Conservation (phyloP, 2,329 filamentous ascomycete species). For the Ambrosiella beaveri region DNA sequence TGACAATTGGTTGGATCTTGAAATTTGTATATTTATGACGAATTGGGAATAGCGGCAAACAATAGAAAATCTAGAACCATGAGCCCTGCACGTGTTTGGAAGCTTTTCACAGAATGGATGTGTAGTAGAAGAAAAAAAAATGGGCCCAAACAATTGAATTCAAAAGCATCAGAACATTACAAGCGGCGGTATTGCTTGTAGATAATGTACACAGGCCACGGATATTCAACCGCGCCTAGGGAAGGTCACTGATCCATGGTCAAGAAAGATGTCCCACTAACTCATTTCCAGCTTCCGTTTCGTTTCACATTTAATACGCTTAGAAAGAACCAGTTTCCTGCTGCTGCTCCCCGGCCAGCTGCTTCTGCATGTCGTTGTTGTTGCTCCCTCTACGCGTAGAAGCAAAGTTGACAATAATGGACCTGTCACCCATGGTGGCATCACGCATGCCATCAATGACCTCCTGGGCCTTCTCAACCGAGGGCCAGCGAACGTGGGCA, state of each 20-base stretch:
- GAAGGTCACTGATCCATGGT: not conserved
- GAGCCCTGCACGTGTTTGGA: too few relatives aligned
- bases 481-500: slow-evolving; percentile 64
- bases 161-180: too few relatives aligned
- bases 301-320: too few relatives aligned
- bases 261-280: not conserved
- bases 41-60: too few relatives aligned
- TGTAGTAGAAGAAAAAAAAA: too few relatives aligned
- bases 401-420: slow-evolving; percentile 49
- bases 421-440: slow-evolving; percentile 47
- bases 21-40: too few relatives aligned
- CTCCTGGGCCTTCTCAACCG: slow-evolving; percentile 44
- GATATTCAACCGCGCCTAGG: not conserved
- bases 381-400: slow-evolving; percentile 3
- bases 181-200: not conserved
- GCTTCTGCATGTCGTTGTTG: not conserved
- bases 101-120: too few relatives aligned
- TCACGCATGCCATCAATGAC: slow-evolving; percentile 38
- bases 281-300: not conserved
- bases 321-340: not conserved
- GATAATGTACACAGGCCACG: not conserved
- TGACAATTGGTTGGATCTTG: too few relatives aligned
- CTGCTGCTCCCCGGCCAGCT: not conserved
- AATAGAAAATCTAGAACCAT: too few relatives aligned
- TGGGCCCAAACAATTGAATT: too few relatives aligned